A percentile compares a stretch with the other conserved stretches of the same genome.
Evolutionary conservation across 768 basidiomycete genomes (phyloP).

Genomic region (Omphalotus guepiniiformis): DNA sequence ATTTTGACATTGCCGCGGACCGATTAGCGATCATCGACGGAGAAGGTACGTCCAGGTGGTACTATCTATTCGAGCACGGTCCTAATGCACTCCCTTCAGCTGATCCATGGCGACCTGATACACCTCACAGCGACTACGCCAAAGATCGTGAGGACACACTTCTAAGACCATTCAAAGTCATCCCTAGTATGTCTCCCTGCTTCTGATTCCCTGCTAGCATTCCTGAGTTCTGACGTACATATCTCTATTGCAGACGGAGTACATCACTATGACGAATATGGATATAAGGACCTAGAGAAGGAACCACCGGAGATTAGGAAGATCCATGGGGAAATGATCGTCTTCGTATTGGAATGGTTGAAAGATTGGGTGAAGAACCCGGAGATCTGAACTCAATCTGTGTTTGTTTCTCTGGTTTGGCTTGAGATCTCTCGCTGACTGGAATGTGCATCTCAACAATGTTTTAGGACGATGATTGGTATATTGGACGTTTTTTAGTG

Average conservation of each 20-base stretch:
- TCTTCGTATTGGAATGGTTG: conserved; percentile 76
- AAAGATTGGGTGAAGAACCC: no score
- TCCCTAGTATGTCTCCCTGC: conserved; percentile 55
- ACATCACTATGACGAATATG: conserved; percentile 78
- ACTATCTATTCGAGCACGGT: neutral
- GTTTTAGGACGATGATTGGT: no score
- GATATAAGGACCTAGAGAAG: conserved; percentile 48
- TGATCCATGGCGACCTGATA: conserved; percentile 89
- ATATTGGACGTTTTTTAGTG: no score
- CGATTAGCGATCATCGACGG: conserved; percentile 86
- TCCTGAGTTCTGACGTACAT: conserved; percentile 1
- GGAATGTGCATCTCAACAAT: no score
- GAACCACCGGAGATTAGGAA: conserved; percentile 78
- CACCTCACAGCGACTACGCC: conserved; percentile 77
- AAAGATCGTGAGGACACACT: conserved; percentile 64
- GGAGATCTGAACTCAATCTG: no score
- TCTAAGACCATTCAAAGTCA: conserved; percentile 78
- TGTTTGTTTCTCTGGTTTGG: no score
- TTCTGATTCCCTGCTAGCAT: neutral
- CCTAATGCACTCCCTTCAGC: conserved; percentile 34
- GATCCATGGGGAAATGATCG: conserved; percentile 78
- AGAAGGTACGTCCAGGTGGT: conserved; percentile 44
- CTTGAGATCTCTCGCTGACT: no score
- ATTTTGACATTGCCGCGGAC: conserved; percentile 76
- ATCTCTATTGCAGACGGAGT: conserved; percentile 48